Evolutionary conservation across 768 basidiomycete genomes (phyloP).

Genomic region (Psilocybe subaeruginosa): DNA sequence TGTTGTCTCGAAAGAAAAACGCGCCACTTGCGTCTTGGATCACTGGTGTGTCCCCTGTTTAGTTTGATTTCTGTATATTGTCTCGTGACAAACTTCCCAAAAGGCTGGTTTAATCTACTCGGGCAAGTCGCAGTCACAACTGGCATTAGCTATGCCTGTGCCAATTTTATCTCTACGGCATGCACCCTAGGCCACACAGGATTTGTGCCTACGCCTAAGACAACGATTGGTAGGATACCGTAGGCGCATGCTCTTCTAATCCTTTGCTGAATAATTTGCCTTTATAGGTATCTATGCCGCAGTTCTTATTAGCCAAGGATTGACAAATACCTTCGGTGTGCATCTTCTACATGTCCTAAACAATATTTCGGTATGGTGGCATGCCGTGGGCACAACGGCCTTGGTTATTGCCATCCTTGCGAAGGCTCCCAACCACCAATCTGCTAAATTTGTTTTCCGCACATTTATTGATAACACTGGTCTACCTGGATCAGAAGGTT

Average conservation of each 20-base stretch:
- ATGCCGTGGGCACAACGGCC: conserved; percentile 69
- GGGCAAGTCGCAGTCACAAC: conserved; percentile 81
- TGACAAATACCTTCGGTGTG: conserved; percentile 79
- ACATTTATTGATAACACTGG: conserved; percentile 76
- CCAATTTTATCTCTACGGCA: conserved; percentile 68
- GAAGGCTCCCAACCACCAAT: conserved; percentile 72
- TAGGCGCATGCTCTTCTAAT: background rate
- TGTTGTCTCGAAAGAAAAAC: conserved; percentile 58
- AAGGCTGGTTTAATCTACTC: conserved; percentile 73
- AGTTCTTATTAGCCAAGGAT: conserved; percentile 66
- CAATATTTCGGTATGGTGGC: conserved; percentile 76
- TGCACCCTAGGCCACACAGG: conserved; percentile 55
- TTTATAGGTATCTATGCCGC: conserved; percentile 59
- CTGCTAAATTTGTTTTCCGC: conserved; percentile 68
- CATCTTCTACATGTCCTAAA: conserved; percentile 66
- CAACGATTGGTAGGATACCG: conserved; percentile 55
- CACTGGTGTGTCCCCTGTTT: conserved; percentile 41
- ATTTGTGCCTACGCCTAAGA: conserved; percentile 60
- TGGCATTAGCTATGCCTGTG: conserved; percentile 71
- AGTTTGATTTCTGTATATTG: background rate
- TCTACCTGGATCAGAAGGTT: conserved; percentile 44
- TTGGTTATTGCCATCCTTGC: conserved; percentile 71
- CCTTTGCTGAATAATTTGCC: background rate
- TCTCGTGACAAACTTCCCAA: background rate
- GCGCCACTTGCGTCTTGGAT: conserved; percentile 76